phyloP scores from a whole-genome alignment of 108 stramenopile species.

The Cyclotella cryptica region DNA sequence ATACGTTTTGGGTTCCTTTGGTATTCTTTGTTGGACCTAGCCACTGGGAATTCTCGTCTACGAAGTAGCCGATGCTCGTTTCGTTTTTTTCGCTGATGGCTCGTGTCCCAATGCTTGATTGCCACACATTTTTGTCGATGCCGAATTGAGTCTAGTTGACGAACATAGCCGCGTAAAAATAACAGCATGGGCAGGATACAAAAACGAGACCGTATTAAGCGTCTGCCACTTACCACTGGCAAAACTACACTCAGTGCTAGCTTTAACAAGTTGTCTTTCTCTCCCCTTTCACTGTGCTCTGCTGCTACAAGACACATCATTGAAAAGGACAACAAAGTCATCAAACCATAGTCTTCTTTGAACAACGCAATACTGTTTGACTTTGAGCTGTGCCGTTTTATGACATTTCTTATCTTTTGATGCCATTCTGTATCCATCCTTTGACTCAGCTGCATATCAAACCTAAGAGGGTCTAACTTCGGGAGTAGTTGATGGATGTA shows the following conservation, averaged over 20 bases:
- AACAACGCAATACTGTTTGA: constrained; percentile 50
- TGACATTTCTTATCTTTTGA: constrained; percentile 37
- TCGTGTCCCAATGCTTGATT: constrained; percentile 63
- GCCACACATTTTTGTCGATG: constrained; percentile 65
- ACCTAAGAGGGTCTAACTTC: constrained; percentile 51
- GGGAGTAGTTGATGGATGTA: constrained; percentile 49
- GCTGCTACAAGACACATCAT: constrained; percentile 58
- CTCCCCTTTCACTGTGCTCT: constrained; percentile 33
- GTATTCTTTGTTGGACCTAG: constrained; percentile 34
- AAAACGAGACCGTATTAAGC: not conserved
- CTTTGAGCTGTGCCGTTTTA: constrained; percentile 36
- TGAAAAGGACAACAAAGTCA: constrained; percentile 66
- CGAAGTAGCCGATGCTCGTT: constrained; percentile 35
- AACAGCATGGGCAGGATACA: not conserved
- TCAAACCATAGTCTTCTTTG: constrained; percentile 69
- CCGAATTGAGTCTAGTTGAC: constrained; percentile 47
- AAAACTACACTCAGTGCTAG: constrained; percentile 70
- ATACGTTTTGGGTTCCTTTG: not conserved
- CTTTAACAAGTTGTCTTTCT: constrained; percentile 43
- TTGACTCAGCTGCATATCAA: constrained; percentile 37
- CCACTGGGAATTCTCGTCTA: constrained; percentile 41
- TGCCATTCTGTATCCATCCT: constrained; percentile 64
- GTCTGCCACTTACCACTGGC: constrained; percentile 65
- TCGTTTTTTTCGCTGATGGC: constrained; percentile 34
- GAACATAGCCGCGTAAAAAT: not conserved